Percentiles rank a stretch among this genome's conserved stretches.
Conservation (phyloP, 352 stramenopile genomes). For the Globisporangium spinosum region DNA sequence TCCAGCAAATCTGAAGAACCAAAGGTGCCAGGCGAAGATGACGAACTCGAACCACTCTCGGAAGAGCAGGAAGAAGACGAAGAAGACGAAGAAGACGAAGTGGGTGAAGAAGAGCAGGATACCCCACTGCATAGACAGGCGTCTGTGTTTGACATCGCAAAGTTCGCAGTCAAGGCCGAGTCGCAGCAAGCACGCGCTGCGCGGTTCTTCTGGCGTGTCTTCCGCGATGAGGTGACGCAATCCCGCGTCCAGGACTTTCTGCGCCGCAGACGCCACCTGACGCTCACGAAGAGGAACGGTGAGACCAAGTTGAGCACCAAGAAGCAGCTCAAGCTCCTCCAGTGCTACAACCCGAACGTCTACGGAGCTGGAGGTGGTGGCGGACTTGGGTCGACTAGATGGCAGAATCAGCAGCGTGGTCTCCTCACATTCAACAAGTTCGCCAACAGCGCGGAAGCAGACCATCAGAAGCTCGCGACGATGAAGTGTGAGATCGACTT, state of each 20-base stretch:
- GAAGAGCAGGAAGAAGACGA: conserved; percentile 4
- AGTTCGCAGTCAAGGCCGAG: conserved; percentile 16
- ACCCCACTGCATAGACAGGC: neutral
- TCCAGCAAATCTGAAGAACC: neutral
- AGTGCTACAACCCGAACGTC: conserved; percentile 61
- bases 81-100: neutral
- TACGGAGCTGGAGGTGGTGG: conserved; percentile 9
- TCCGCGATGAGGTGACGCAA: conserved; percentile 25
- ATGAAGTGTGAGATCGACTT: conserved; percentile 12
- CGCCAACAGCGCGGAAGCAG: neutral
- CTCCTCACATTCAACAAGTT: neutral
- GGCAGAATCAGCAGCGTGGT: conserved; percentile 1
- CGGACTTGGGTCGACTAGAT: neutral
- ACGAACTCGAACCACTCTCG: neutral
- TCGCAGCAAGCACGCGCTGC: conserved; percentile 36
- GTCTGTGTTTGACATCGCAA: conserved; percentile 3
- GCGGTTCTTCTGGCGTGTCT: conserved; percentile 42
- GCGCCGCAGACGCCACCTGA: conserved; percentile 27
- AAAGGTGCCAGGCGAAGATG: neutral
- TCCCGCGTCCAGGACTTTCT: conserved; percentile 28
- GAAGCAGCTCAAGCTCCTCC: conserved; percentile 50
- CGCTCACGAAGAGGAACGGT: conserved; percentile 19
- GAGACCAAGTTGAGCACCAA: conserved; percentile 27
- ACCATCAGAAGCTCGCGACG: conserved; percentile 12
- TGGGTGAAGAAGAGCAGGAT: neutral